Conservation (phyloP, 768 basidiomycete genomes). For the Mycena filopes region DNA sequence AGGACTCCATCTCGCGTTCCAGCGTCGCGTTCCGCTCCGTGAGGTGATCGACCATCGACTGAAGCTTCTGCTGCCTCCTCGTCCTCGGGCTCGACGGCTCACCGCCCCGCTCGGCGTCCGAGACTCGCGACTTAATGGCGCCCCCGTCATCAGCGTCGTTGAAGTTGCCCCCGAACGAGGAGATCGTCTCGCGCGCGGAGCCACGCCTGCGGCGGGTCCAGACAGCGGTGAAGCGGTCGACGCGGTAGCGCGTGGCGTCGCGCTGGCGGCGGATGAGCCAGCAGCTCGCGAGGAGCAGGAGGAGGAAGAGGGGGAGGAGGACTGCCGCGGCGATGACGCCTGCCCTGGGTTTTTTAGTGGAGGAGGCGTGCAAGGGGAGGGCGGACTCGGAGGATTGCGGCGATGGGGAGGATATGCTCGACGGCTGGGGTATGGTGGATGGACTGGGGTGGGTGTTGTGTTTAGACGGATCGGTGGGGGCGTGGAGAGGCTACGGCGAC, state of each 20-base stretch:
- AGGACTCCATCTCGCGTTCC: not conserved
- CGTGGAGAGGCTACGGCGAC: too few species aligned
- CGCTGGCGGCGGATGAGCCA: conserved; percentile 9
- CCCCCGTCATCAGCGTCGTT: not conserved
- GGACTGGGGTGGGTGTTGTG: too few species aligned
- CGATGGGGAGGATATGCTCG: not conserved
- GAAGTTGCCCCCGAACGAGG: not conserved
- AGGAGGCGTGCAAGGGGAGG: too few species aligned
- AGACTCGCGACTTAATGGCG: not conserved
- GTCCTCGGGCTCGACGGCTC: not conserved
- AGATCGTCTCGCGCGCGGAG: not conserved
- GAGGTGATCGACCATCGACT: conserved; percentile 6
- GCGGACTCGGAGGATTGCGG: not conserved
- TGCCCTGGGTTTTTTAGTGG: not conserved
- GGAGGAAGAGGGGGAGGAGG: conserved; percentile 5
- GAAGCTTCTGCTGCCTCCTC: not conserved
- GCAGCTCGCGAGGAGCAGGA: not conserved
- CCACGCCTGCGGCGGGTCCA: not conserved
- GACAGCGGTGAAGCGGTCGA: conserved; percentile 3
- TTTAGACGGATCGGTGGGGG: too few species aligned
- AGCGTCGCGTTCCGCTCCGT: not conserved
- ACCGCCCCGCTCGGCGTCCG: not conserved
- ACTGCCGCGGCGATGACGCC: conserved; percentile 6
- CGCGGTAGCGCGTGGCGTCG: not conserved
- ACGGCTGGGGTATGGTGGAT: too few species aligned